These are phyloP conservation scores for Mrakia frigida DNA, from an alignment of 768 basidiomycete species.

Conservation along the genomic window DNA sequence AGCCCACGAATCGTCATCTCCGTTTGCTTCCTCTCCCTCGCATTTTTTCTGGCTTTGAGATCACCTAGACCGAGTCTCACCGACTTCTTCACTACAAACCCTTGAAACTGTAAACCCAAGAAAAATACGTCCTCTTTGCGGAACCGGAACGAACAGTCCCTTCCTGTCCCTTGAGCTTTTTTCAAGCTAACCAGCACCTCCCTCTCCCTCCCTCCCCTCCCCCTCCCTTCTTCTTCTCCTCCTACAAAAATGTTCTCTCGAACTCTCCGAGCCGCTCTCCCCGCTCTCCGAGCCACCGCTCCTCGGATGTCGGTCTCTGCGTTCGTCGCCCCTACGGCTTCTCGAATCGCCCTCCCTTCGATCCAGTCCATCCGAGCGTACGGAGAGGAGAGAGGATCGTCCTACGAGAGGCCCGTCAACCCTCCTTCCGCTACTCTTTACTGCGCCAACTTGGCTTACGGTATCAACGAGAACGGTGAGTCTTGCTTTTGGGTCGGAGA, in stretches of 20 bases:
- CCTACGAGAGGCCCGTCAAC: background rate
- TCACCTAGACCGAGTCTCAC: too few relatives aligned
- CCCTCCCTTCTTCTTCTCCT: background rate
- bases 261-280: slow-evolving; percentile 6
- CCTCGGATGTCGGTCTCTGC: slow-evolving; percentile 16
- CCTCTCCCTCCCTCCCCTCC: background rate
- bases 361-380: slow-evolving; percentile 8
- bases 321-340: slow-evolving; percentile 6
- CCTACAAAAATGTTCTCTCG: slow-evolving; percentile 7
- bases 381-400: background rate
- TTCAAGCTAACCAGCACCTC: background rate
- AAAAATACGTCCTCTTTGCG: too few relatives aligned
- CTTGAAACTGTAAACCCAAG: too few relatives aligned
- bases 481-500: background rate
- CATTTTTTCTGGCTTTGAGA: too few relatives aligned
- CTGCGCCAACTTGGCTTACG: slow-evolving; percentile 9
- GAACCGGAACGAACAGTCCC: too few relatives aligned
- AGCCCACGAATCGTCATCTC: too few relatives aligned
- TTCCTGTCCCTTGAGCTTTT: background rate
- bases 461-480: background rate
- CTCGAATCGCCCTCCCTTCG: slow-evolving; percentile 4
- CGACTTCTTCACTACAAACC: too few relatives aligned
- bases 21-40: too few relatives aligned
- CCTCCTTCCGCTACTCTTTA: slow-evolving; percentile 10
- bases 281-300: slow-evolving; percentile 2